Evolutionary conservation across 2,329 filamentous ascomycete species (phyloP).

Genomic region (Tothia fuscella): DNA sequence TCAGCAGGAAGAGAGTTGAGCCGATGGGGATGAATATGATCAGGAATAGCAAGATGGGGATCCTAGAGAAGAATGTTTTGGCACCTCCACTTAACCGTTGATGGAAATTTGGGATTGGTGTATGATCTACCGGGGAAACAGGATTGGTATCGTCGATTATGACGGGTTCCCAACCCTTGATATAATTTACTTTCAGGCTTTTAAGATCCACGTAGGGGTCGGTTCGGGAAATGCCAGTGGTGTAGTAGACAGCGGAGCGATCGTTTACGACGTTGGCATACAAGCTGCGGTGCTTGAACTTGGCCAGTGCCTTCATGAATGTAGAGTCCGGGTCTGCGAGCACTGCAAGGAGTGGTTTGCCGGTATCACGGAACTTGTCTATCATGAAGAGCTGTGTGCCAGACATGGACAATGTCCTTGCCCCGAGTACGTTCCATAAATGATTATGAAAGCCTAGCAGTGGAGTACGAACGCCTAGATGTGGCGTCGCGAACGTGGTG

Average conservation of each 20-base stretch:
- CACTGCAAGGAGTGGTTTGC: slow-evolving; percentile 65
- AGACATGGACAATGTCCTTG: slow-evolving; percentile 67
- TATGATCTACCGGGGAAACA: slow-evolving; percentile 31
- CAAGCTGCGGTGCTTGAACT: slow-evolving; percentile 63
- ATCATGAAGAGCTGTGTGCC: slow-evolving; percentile 80
- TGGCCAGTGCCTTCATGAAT: slow-evolving; percentile 67
- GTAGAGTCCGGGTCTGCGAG: slow-evolving; percentile 75
- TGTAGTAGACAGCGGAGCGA: slow-evolving; percentile 69
- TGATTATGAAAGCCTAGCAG: slow-evolving; percentile 30
- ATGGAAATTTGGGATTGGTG: slow-evolving; percentile 23
- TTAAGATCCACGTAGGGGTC: slow-evolving; percentile 65
- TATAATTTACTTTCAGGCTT: slow-evolving; percentile 58
- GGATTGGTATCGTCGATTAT: slow-evolving; percentile 59
- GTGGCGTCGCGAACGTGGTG: slow-evolving; percentile 75
- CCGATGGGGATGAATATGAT: slow-evolving; percentile 63
- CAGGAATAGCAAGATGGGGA: slow-evolving; percentile 42
- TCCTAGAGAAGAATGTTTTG: slow-evolving; percentile 33
- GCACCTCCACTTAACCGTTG: slow-evolving; percentile 24
- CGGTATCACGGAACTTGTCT: slow-evolving; percentile 73
- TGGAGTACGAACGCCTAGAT: slow-evolving; percentile 44
- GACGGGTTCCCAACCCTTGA: slow-evolving; percentile 61
- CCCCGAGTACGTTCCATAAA: slow-evolving; percentile 67
- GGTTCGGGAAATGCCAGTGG: slow-evolving; percentile 61
- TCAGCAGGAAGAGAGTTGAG: slow-evolving; percentile 58
- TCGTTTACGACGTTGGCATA: slow-evolving; percentile 88